Evolutionary conservation across 306 rosid species (phyloP), one percentile per base, ranked within the genome.

Genomic region (Gillenia trifoliata): DNA sequence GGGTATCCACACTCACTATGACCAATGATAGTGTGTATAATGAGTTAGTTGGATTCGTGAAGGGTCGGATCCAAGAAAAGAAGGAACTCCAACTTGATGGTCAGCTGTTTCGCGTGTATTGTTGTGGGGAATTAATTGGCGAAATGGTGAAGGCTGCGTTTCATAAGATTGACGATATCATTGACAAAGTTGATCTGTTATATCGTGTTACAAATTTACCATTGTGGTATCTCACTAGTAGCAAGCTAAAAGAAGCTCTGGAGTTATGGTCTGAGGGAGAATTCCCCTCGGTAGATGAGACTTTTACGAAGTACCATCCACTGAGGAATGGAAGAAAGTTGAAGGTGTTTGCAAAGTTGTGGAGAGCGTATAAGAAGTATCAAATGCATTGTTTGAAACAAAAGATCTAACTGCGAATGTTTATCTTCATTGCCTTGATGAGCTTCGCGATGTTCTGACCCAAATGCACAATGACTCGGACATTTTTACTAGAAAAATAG

Each of bases 311-410:
- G 67, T 55, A 31, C 74, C 68, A 11, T 56, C 68, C 40, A 13
- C 57, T 13, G 68, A 57, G 11, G 79, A 76, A 22, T 76, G 69
- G 68, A 68, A 68, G 60, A 28, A 67, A 54, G 74, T 67, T 29
- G 59, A 66, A 54, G 67, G 59, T 4, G 56, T 43, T 20, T 56
- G 80, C 38, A 16, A 60, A 11, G 25, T 69, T 61, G 36, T 31
- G 5, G 75, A 61, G 16, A 77, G 36, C 50, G 31, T 77, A 10
- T 45, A 68, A 50, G 55, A 59, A 7, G 75, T 70, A 17, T 64
- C 68, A n/a, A 31, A 68, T 49, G 74, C 57, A 3, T n/a, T 67
- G 6, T 68, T 76, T 13, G 60, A 68, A 20, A 68, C 65, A 22
- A 52, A 77, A 20, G 12, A n/a, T 60, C 36, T 23, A 63, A 59